Evolutionary conservation across 2,329 filamentous ascomycete species (phyloP).

Genomic region (Leptographium flavum): DNA sequence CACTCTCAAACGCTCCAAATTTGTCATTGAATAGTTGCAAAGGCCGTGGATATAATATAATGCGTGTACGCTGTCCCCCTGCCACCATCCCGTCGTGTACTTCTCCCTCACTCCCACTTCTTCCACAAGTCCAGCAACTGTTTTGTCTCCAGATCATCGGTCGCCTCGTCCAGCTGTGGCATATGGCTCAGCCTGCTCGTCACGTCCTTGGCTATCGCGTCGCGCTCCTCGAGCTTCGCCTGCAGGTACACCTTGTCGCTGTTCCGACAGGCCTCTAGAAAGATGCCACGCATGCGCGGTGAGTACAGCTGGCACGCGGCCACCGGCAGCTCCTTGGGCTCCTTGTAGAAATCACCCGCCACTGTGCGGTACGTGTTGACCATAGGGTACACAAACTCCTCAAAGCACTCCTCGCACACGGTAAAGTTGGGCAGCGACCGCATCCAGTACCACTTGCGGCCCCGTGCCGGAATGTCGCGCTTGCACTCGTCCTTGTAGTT

Average conservation of each 20-base stretch:
- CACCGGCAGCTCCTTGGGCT: constrained; percentile 38
- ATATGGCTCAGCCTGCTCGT: constrained; percentile 31
- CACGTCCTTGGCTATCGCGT: constrained; percentile 44
- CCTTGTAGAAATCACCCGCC: constrained; percentile 50
- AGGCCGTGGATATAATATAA: too few species aligned
- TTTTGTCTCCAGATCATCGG: constrained; percentile 25
- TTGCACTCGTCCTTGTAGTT: constrained; percentile 47
- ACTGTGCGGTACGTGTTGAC: constrained; percentile 33
- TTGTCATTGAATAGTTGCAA: too few species aligned
- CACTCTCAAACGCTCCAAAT: too few species aligned
- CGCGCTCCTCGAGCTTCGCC: constrained; percentile 40
- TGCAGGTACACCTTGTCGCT: constrained; percentile 54
- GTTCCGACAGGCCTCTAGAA: constrained; percentile 48
- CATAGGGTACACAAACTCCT: constrained; percentile 61
- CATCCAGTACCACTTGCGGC: constrained; percentile 64
- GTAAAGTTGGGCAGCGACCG: constrained; percentile 62
- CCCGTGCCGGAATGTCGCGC: constrained; percentile 45
- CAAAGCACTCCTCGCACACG: constrained; percentile 77
- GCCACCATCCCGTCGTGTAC: too few species aligned
- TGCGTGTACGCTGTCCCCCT: too few species aligned
- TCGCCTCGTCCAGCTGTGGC: constrained; percentile 13
- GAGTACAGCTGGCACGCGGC: constrained; percentile 67
- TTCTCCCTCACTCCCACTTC: constrained; percentile 36
- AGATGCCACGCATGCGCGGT: constrained; percentile 60
- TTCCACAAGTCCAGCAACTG: constrained; percentile 41